Conservation (phyloP, 768 basidiomycete genomes). For the Boletus rubroflammeus region DNA sequence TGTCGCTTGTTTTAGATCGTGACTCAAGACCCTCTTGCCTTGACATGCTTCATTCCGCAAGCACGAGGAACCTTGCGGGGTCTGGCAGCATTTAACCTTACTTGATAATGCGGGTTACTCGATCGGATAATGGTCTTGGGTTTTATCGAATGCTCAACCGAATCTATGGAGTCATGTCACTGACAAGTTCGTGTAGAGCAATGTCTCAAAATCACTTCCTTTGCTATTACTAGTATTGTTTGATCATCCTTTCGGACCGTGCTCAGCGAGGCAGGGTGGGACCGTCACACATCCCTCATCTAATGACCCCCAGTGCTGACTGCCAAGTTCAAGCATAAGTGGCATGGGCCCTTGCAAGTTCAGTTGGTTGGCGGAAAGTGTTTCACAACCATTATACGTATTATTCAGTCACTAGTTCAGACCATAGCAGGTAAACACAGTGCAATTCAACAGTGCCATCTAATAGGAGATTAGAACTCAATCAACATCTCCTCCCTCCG, state of each 20-base stretch:
- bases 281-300: neutral
- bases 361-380: neutral
- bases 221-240: neutral
- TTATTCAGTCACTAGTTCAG: constrained; percentile 3
- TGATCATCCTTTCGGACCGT: neutral
- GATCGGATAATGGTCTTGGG: neutral
- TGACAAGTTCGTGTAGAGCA: neutral
- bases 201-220: neutral
- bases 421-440: neutral
- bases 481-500: constrained; percentile 59
- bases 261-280: neutral
- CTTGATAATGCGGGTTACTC: neutral
- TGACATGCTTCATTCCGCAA: neutral
- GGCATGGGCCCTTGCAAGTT: neutral
- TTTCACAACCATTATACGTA: neutral
- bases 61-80: neutral
- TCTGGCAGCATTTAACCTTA: neutral
- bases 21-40: neutral
- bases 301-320: neutral
- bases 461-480: constrained; percentile 29
- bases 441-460: neutral
- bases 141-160: neutral
- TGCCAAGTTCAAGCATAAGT: neutral
- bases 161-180: neutral
- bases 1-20: neutral